Evolutionary conservation across 345 rosid species (phyloP).

Genomic region (Brassica cretica): DNA sequence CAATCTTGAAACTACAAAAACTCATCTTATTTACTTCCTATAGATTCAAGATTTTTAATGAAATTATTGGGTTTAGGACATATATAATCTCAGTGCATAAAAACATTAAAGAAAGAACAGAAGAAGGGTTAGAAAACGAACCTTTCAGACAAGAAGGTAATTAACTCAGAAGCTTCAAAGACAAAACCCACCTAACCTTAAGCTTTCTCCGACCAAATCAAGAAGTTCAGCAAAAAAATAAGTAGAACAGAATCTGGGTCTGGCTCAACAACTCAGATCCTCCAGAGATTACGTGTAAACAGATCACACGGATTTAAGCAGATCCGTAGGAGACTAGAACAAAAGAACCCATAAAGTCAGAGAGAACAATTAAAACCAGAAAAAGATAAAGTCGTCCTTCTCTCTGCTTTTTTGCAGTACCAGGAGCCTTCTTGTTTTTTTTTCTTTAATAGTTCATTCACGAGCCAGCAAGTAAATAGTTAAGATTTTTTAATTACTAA

Average conservation of each 20-base stretch:
- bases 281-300: constrained; percentile 26
- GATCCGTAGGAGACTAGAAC: constrained; percentile 33
- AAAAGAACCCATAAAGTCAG: constrained; percentile 41
- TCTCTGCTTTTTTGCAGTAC: constrained; percentile 32
- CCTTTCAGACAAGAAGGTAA: constrained; percentile 28
- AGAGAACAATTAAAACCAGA: constrained; percentile 37
- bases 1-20: constrained; percentile 7
- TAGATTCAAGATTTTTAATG: constrained; percentile 4
- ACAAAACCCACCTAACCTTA: constrained; percentile 4
- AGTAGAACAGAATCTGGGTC: constrained; percentile 31
- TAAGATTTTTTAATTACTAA: background rate
- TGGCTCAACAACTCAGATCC: constrained; percentile 24
- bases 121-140: constrained; percentile 17
- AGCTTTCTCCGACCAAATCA: constrained; percentile 32
- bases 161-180: constrained; percentile 26
- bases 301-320: constrained; percentile 37
- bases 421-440: constrained; percentile 37
- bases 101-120: constrained; percentile 16
- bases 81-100: background rate
- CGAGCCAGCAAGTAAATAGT: constrained; percentile 38
- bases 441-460: constrained; percentile 34
- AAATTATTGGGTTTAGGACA: background rate
- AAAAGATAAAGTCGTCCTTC: constrained; percentile 41
- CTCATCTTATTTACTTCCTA: constrained; percentile 31
- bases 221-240: constrained; percentile 21